phyloP scores from a whole-genome alignment of 2,329 filamentous ascomycete species.

The Beauveria bassiana region DNA sequence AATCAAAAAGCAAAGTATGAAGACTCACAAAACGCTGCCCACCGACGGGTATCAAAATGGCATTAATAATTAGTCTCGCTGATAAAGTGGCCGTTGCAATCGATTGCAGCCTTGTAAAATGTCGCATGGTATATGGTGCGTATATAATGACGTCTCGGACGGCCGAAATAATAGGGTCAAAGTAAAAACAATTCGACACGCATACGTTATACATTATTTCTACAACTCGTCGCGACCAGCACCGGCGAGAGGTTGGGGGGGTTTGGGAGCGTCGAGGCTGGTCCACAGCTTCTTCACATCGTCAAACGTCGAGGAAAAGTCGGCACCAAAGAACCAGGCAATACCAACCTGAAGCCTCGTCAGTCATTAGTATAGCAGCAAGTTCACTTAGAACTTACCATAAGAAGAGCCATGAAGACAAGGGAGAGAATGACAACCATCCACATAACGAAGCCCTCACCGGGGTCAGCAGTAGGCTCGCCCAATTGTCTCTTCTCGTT shows the following conservation, averaged over 20 bases:
- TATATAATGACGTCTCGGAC: background rate
- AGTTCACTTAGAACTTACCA: conserved; percentile 53
- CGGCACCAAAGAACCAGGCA: conserved; percentile 74
- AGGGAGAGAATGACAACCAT: conserved; percentile 61
- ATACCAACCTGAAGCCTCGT: conserved; percentile 52
- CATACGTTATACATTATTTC: background rate
- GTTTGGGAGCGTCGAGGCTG: conserved; percentile 14
- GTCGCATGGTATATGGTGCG: background rate
- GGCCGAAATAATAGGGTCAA: background rate
- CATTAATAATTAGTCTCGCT: conserved; percentile 10
- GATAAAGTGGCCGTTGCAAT: background rate
- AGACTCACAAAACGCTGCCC: background rate
- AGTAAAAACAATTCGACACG: conserved; percentile 3
- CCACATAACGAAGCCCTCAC: conserved; percentile 60
- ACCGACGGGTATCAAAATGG: conserved; percentile 1
- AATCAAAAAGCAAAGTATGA: background rate
- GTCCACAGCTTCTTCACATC: conserved; percentile 17
- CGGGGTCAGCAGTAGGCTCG: conserved; percentile 41
- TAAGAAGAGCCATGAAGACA: conserved; percentile 60
- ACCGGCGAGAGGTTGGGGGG: conserved; percentile 18
- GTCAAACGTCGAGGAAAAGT: conserved; percentile 53
- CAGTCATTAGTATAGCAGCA: background rate
- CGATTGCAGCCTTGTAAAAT: background rate
- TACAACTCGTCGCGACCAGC: conserved; percentile 30
- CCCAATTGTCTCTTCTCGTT: conserved; percentile 30